Evolutionary conservation across 208 protist species (phyloP).

Genomic region (Sergeia podlipaevii): DNA sequence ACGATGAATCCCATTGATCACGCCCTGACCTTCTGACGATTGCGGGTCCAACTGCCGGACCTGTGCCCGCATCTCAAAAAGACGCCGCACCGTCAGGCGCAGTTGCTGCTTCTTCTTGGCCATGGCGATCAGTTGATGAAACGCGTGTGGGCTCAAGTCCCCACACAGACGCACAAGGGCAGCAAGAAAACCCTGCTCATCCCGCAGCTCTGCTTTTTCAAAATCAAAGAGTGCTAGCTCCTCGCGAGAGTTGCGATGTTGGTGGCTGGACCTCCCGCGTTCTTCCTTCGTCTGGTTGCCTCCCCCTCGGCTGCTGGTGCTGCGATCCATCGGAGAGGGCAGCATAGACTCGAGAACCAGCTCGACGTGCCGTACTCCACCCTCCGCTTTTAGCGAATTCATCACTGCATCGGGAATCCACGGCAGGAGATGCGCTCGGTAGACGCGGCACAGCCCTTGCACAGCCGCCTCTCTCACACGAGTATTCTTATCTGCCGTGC

Average conservation of each 20-base stretch:
- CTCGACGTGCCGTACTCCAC: slow-evolving; percentile 26
- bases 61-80: slow-evolving; percentile 52
- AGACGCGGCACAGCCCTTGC: slow-evolving; percentile 42
- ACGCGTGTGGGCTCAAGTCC: slow-evolving; percentile 28
- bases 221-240: slow-evolving; percentile 54
- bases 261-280: neutral
- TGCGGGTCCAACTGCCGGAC: slow-evolving; percentile 38
- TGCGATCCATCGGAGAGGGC: slow-evolving; percentile 12
- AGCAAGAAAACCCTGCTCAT: slow-evolving; percentile 32
- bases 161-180: slow-evolving; percentile 48
- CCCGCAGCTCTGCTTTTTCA: slow-evolving; percentile 36
- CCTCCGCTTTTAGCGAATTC: slow-evolving; percentile 39
- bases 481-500: slow-evolving; percentile 55
- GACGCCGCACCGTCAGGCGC: slow-evolving; percentile 26
- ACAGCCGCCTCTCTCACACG: slow-evolving; percentile 55
- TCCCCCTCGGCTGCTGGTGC: neutral
- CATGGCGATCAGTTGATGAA: slow-evolving; percentile 38
- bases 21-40: slow-evolving; percentile 38
- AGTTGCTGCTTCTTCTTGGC: slow-evolving; percentile 43
- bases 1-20: slow-evolving; percentile 62
- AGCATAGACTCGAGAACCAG: slow-evolving; percentile 41
- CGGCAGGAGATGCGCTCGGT: slow-evolving; percentile 24
- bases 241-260: neutral
- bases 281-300: neutral
- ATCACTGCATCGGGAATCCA: slow-evolving; percentile 70